Evolutionary conservation across 2,329 filamentous ascomycete species (phyloP).

Genomic region (Sclerotinia sclerotiorum): DNA sequence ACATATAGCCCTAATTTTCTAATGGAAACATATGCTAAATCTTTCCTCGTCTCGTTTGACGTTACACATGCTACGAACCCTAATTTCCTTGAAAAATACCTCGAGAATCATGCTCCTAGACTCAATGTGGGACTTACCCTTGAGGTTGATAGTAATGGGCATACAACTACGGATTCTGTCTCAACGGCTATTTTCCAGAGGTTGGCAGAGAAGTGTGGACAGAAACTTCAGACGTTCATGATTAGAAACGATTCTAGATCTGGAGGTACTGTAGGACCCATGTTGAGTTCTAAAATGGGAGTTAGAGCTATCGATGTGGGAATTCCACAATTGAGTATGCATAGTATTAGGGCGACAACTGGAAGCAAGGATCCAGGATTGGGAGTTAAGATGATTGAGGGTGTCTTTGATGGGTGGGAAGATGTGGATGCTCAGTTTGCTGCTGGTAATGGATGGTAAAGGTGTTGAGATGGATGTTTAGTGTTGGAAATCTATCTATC

Average conservation of each 20-base stretch:
- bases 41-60: conserved; percentile 88
- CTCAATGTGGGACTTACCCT: conserved; percentile 86
- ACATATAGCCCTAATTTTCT: conserved; percentile 58
- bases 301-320: conserved; percentile 84
- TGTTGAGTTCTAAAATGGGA: conserved; percentile 77
- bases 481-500: too few relatives aligned
- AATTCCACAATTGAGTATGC: conserved; percentile 91
- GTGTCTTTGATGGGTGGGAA: conserved; percentile 85
- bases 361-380: conserved; percentile 83
- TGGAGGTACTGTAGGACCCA: conserved; percentile 93
- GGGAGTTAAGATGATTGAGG: conserved; percentile 85
- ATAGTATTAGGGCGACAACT: conserved; percentile 85
- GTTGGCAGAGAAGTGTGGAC: conserved; percentile 71
- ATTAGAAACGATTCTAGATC: conserved; percentile 88
- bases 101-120: conserved; percentile 80
- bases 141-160: conserved; percentile 80
- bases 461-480: conserved; percentile 26
- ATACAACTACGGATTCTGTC: conserved; percentile 93
- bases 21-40: conserved; percentile 83
- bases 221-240: conserved; percentile 82
- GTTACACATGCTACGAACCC: conserved; percentile 94
- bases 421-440: conserved; percentile 77
- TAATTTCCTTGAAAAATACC: conserved; percentile 83
- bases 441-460: neutral
- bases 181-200: conserved; percentile 78